Evolutionary conservation across 352 stramenopile species (phyloP), one percentile per base, ranked within the genome.

Genomic region (Phytophthora pisi): DNA sequence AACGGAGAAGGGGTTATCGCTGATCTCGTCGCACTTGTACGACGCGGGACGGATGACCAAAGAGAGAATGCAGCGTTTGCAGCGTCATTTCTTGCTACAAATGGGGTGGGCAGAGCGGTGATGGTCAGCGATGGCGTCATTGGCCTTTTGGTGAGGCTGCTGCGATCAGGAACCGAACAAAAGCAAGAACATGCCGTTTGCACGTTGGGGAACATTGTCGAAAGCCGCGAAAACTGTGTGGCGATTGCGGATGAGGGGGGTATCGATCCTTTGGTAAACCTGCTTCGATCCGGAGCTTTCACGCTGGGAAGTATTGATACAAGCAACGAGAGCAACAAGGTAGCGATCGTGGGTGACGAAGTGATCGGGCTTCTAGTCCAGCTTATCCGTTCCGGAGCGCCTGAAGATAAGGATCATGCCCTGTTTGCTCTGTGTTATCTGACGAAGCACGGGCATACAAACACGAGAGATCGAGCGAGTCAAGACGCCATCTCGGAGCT

Each of bases 81-180:
- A 0, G 11, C 59, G 8, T 59, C 28, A 4, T 57, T 52, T 53
- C 46, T 68, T 46, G 61, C 61, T 31, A 31, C 3, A 11, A n/a
- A 52, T 26, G 3, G 2, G 18, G 13, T 8, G 5, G 31, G 3
- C 13, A 13, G 53, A 23, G 34, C 5, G 11, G 23, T 8, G 0
- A 68, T 62, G 13, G 45, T 40, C 1, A 24, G 31, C 10, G 36
- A 49, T 24, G 61, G 52, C n/a, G 52, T 13, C 15, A 61, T 68
- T 6, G 3, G 16, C 3, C 52, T 34, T 23, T 20, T 57, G 4
- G 24, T 68, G 46, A 26, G n/a, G 16, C 16, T 68, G 18, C 28
- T 62, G 40, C 51, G 16, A 43, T 24, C 46, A 5, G 52, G 61
- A n/a, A 62, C 30, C 2, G 26, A 59, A 38, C 16, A 5, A 0